Conservation (phyloP, 345 rosid genomes). For the Balakata baccata region DNA sequence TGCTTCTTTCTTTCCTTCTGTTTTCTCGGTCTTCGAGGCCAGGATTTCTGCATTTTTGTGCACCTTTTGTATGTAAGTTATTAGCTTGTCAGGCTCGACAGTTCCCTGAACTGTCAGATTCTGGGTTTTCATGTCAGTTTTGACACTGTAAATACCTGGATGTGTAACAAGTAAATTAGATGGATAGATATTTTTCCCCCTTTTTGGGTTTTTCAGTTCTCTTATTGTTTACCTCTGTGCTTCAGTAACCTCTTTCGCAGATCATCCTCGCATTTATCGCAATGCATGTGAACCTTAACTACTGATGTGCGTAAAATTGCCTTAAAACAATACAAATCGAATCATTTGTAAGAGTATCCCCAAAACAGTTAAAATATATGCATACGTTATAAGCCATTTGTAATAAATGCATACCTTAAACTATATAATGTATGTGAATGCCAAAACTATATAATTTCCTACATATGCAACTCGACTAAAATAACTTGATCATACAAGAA, state of each 20-base stretch:
- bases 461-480: background rate
- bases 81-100: slow-evolving; percentile 51
- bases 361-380: no score
- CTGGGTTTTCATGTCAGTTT: slow-evolving; percentile 63
- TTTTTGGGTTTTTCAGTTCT: background rate
- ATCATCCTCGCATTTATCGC: slow-evolving; percentile 66
- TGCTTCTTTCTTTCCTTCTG: slow-evolving; percentile 25
- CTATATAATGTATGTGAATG: slow-evolving; percentile 32
- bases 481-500: background rate
- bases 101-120: slow-evolving; percentile 65
- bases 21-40: slow-evolving; percentile 35
- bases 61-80: slow-evolving; percentile 46
- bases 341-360: background rate
- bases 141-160: slow-evolving; percentile 61
- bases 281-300: slow-evolving; percentile 69
- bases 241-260: slow-evolving; percentile 49
- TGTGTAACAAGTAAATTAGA: background rate
- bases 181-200: background rate
- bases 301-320: slow-evolving; percentile 40
- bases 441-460: slow-evolving; percentile 4
- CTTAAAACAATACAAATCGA: slow-evolving; percentile 27
- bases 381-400: no score
- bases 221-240: slow-evolving; percentile 49
- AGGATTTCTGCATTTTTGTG: slow-evolving; percentile 69
- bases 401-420: no score